Evolutionary conservation across 257 asterid species (phyloP).

Genomic region (Ocimum tenuiflorum): DNA sequence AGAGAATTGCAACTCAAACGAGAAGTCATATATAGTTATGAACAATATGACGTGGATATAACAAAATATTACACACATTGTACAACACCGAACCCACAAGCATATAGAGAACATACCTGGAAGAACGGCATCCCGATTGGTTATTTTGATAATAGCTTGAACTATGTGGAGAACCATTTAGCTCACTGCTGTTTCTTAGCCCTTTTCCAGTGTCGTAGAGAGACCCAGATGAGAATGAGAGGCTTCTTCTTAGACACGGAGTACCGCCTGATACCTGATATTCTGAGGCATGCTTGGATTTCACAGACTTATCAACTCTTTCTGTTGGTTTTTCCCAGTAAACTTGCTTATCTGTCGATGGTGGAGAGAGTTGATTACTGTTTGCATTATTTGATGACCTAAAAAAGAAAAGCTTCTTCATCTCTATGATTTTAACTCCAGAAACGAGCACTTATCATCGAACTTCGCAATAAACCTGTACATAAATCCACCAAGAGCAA

Average conservation of each 20-base stretch:
- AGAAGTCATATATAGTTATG: neutral
- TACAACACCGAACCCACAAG: neutral
- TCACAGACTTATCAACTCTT: constrained; percentile 33
- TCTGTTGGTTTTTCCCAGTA: constrained; percentile 49
- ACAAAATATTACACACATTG: neutral
- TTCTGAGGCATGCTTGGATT: constrained; percentile 42
- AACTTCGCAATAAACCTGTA: constrained; percentile 19
- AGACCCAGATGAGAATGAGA: constrained; percentile 77
- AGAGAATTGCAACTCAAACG: constrained; percentile 4
- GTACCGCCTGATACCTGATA: constrained; percentile 30
- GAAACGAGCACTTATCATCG: constrained; percentile 24
- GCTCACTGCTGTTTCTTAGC: constrained; percentile 32
- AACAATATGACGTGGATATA: neutral
- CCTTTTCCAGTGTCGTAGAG: constrained; percentile 40
- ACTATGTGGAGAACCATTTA: constrained; percentile 52
- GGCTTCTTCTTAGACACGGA: constrained; percentile 78
- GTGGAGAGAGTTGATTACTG: constrained; percentile 45
- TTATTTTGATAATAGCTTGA: constrained; percentile 39
- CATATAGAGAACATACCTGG: constrained; percentile 45
- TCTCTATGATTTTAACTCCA: constrained; percentile 36
- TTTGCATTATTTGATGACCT: constrained; percentile 46
- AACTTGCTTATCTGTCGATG: constrained; percentile 59
- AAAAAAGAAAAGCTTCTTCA: constrained; percentile 91
- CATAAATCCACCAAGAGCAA: neutral
- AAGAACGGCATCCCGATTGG: constrained; percentile 43